A percentile compares a stretch with the other conserved stretches of the same genome.
Evolutionary conservation across 768 basidiomycete genomes (phyloP).

Genomic region (Kwoniella pini): DNA sequence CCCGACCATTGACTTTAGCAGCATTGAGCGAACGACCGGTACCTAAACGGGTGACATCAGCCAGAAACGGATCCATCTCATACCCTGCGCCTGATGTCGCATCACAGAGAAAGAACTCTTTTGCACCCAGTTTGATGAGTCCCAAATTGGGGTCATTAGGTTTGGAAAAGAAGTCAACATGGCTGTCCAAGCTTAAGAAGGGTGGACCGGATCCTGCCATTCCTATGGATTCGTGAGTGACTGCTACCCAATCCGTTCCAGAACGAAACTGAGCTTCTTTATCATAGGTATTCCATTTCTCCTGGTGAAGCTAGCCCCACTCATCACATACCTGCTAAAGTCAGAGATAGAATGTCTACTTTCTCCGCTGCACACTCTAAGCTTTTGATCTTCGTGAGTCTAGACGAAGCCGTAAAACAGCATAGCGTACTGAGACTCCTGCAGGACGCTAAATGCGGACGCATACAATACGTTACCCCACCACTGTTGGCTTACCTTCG

Average conservation of each 20-base stretch:
- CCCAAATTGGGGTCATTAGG: background rate
- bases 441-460: conserved; percentile 14
- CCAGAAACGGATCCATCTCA: background rate
- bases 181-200: conserved; percentile 8
- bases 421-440: background rate
- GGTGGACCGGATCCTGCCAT: background rate
- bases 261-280: too few relatives aligned
- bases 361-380: conserved; percentile 30
- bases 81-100: background rate
- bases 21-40: background rate
- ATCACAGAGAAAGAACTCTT: background rate
- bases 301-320: background rate
- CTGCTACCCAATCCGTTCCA: too few relatives aligned
- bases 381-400: conserved; percentile 25
- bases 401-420: background rate
- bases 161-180: conserved; percentile 1
- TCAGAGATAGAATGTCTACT: conserved; percentile 22
- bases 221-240: background rate
- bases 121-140: background rate
- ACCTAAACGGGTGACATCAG: background rate
- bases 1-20: background rate
- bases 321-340: background rate
- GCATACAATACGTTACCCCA: conserved; percentile 23
- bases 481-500: conserved; percentile 23
- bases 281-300: background rate